These are phyloP conservation scores for Pseudogymnoascus sp. DNA, from an alignment of 2,329 filamentous ascomycete genomes.

Conservation along the genomic window DNA sequence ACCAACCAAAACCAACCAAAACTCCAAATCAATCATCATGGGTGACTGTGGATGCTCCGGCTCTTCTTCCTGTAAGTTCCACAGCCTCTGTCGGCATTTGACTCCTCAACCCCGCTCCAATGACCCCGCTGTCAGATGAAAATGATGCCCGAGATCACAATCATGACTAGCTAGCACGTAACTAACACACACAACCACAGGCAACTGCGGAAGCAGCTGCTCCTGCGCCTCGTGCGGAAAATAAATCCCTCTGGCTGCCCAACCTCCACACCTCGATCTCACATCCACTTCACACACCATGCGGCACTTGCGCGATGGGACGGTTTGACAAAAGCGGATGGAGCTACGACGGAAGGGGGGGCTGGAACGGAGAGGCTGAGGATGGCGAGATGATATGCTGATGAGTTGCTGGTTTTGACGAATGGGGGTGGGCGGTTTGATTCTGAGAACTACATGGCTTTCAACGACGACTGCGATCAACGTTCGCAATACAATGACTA, in stretches of 20 bases:
- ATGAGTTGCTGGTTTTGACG: not conserved
- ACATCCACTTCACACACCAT: not conserved
- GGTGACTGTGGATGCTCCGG: constrained; percentile 11
- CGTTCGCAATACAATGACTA: constrained; percentile 9
- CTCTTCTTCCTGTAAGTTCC: constrained; percentile 9
- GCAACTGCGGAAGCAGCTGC: constrained; percentile 5
- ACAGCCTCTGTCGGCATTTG: not conserved
- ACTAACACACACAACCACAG: not conserved
- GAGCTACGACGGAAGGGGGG: not conserved
- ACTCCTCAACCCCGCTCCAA: not conserved
- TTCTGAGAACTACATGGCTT: not conserved
- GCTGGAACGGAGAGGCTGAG: not conserved
- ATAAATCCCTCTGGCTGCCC: constrained; percentile 3
- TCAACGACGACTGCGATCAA: constrained; percentile 9
- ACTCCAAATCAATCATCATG: constrained; percentile 8
- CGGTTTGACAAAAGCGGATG: not conserved
- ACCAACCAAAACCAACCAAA: not conserved
- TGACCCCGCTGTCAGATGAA: not conserved
- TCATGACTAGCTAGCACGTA: not conserved
- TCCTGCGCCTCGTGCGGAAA: constrained; percentile 9
- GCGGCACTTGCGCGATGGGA: not conserved
- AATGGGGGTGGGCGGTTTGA: constrained; percentile 6
- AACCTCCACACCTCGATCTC: not conserved
- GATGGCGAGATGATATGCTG: not conserved
- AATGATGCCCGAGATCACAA: constrained; percentile 5